Evolutionary conservation across 2,329 filamentous ascomycete genomes (phyloP).

Genomic region (Talaromyces sp.): DNA sequence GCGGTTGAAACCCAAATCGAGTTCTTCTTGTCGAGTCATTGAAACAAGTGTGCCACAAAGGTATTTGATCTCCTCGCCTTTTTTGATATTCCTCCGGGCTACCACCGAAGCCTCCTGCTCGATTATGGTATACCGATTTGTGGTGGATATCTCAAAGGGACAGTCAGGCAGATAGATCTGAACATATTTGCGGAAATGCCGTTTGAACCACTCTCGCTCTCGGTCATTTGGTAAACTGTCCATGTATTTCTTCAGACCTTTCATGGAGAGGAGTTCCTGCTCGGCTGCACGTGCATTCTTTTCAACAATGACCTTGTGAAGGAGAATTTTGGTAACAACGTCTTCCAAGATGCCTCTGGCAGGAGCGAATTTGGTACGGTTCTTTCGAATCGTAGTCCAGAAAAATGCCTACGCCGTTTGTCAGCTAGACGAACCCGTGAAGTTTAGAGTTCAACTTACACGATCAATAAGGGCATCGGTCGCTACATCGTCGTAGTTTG

Average conservation of each 20-base stretch:
- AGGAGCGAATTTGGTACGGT: conserved; percentile 79
- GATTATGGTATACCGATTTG: conserved; percentile 91
- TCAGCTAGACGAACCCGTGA: conserved; percentile 3
- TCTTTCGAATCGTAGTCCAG: conserved; percentile 96
- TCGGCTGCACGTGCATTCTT: conserved; percentile 72
- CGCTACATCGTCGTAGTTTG: conserved; percentile 90
- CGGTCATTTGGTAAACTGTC: conserved; percentile 67
- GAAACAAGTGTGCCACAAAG: conserved; percentile 86
- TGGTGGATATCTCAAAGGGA: conserved; percentile 88
- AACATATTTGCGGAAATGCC: conserved; percentile 85
- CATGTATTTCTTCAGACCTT: conserved; percentile 71
- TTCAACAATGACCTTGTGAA: conserved; percentile 67
- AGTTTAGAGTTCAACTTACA: conserved; percentile 58
- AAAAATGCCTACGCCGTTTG: conserved; percentile 70
- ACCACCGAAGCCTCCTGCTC: conserved; percentile 85
- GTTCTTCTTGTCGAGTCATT: conserved; percentile 89
- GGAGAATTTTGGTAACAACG: conserved; percentile 59
- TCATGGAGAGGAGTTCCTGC: conserved; percentile 66
- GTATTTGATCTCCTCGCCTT: conserved; percentile 85
- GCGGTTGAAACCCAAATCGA: conserved; percentile 72
- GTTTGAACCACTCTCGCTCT: conserved; percentile 82
- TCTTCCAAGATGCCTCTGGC: conserved; percentile 74
- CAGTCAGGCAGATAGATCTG: conserved; percentile 91
- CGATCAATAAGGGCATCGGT: conserved; percentile 95
- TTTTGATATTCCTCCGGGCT: conserved; percentile 74